These are phyloP conservation scores for Amesomyces nigricolor DNA, from an alignment of 2,329 filamentous ascomycete species.

Conservation along the genomic window DNA sequence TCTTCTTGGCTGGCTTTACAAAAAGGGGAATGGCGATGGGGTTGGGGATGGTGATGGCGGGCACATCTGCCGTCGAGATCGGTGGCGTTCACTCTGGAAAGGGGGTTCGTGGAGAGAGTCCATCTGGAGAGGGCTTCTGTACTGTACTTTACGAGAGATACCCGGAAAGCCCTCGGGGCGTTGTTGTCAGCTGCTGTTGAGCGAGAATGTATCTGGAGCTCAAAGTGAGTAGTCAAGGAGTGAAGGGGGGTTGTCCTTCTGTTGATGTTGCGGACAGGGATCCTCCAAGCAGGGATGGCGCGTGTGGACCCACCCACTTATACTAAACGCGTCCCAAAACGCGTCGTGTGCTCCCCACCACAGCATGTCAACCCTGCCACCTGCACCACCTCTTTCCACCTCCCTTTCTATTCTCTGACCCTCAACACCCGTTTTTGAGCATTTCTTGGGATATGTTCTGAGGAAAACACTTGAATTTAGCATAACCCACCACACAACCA, in stretches of 20 bases:
- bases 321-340: conserved; percentile 19
- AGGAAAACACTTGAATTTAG: background rate
- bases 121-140: conserved; percentile 9
- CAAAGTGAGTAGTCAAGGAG: background rate
- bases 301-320: conserved; percentile 11
- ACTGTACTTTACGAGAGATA: conserved; percentile 30
- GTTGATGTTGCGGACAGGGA: background rate
- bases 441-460: conserved; percentile 3
- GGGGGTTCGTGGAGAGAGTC: background rate
- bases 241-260: too few species aligned
- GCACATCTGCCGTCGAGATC: conserved; percentile 9
- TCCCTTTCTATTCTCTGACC: conserved; percentile 12
- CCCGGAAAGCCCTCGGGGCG: conserved; percentile 23
- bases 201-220: background rate
- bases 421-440: background rate
- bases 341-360: conserved; percentile 20
- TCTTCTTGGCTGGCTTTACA: conserved; percentile 7
- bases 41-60: background rate
- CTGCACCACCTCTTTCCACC: conserved; percentile 2
- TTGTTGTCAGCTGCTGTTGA: background rate
- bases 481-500: background rate
- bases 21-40: conserved; percentile 9
- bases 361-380: conserved; percentile 17
- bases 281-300: conserved; percentile 11
- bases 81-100: background rate